Conservation (phyloP, 352 stramenopile species). For the Phytophthora sp. region DNA sequence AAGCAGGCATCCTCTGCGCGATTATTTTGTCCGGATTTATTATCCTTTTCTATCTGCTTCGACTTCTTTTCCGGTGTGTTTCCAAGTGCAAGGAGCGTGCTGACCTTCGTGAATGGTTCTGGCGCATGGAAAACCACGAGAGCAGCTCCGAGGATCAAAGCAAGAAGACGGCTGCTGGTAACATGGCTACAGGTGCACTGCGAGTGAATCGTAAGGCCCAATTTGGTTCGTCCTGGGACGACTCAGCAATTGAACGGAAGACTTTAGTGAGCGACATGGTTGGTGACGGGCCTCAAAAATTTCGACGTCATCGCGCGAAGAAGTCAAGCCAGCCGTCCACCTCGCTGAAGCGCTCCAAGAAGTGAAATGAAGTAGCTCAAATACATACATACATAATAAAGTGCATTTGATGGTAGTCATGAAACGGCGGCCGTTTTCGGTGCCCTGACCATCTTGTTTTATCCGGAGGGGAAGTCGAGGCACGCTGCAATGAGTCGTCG, state of each 20-base stretch:
- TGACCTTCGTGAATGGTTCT: conserved; percentile 80
- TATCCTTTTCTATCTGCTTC: conserved; percentile 76
- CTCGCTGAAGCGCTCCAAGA: conserved; percentile 25
- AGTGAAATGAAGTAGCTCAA: conserved; percentile 18
- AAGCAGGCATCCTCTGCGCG: conserved; percentile 78
- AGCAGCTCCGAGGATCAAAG: not conserved
- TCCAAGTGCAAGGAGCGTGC: conserved; percentile 74
- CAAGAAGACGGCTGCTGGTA: not conserved
- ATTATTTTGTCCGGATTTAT: conserved; percentile 73
- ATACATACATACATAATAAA: conserved; percentile 18
- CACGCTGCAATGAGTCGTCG: conserved; percentile 29
- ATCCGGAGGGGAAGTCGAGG: too few species aligned
- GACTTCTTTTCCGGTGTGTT: conserved; percentile 73
- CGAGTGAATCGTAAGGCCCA: conserved; percentile 75
- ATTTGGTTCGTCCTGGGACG: conserved; percentile 81
- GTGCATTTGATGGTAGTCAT: not conserved
- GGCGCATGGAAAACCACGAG: conserved; percentile 56
- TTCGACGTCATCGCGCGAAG: conserved; percentile 42
- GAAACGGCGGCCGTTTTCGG: conserved; percentile 22
- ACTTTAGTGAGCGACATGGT: conserved; percentile 76
- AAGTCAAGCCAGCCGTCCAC: conserved; percentile 22
- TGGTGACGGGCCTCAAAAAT: conserved; percentile 42
- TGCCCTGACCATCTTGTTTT: not conserved
- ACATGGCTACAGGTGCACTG: conserved; percentile 36
- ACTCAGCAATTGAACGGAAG: conserved; percentile 80